phyloP scores from a whole-genome alignment of 352 stramenopile genomes.

The Phytopythium litorale region DNA sequence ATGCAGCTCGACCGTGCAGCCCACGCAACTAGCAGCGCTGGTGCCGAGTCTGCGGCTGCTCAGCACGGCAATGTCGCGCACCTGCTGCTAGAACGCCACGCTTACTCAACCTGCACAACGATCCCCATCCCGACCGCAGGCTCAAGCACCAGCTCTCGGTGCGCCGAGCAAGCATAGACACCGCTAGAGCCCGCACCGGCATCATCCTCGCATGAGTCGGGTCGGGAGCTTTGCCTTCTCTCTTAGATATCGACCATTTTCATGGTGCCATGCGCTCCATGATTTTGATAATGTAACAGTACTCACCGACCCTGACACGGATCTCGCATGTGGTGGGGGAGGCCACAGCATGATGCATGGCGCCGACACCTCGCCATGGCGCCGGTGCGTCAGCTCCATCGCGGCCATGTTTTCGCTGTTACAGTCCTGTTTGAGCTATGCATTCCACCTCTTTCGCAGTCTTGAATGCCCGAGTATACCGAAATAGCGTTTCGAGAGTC shows the following conservation, averaged over 20 bases:
- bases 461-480: neutral
- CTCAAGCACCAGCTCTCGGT: conserved; percentile 18
- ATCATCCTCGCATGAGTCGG: neutral
- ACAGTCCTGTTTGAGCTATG: neutral
- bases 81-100: conserved; percentile 55
- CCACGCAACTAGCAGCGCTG: neutral
- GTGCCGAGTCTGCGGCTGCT: conserved; percentile 1
- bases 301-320: neutral
- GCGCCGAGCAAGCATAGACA: conserved; percentile 16
- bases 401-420: neutral
- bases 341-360: neutral
- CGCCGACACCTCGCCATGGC: neutral
- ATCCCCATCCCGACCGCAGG: conserved; percentile 19
- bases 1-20: conserved; percentile 25
- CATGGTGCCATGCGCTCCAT: neutral
- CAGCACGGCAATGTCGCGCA: conserved; percentile 35
- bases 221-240: neutral
- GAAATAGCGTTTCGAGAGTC: neutral
- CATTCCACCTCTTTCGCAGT: neutral
- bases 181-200: no score
- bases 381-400: no score
- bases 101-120: conserved; percentile 44
- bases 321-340: neutral
- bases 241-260: neutral
- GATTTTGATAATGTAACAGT: conserved; percentile 1